Conservation (phyloP, 768 basidiomycete genomes). For the Macrolepiota fuliginosa region DNA sequence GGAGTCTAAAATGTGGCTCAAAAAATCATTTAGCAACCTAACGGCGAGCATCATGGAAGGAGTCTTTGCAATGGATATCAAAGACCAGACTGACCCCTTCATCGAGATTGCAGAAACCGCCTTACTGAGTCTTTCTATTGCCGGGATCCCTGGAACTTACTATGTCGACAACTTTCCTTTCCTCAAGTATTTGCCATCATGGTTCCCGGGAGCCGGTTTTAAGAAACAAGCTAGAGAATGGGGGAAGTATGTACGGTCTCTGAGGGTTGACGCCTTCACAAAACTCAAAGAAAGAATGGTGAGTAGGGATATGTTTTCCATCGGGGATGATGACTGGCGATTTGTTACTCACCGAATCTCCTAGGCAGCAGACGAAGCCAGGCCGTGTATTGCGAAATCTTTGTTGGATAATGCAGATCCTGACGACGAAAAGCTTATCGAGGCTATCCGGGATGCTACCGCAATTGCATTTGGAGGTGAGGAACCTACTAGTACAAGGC, state of each 20-base stretch:
- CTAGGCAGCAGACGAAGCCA: not conserved
- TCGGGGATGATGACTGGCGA: not conserved
- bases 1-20: not conserved
- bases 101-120: conserved; percentile 25
- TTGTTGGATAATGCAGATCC: not conserved
- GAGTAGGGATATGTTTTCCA: too few species aligned
- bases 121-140: conserved; percentile 23
- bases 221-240: conserved; percentile 10
- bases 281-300: conserved; percentile 19
- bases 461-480: conserved; percentile 9
- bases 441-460: not conserved
- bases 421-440: not conserved
- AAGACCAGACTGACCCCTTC: conserved; percentile 22
- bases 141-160: conserved; percentile 27
- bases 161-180: conserved; percentile 28
- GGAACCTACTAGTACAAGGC: not conserved
- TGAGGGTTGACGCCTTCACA: conserved; percentile 17
- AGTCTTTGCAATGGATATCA: conserved; percentile 45
- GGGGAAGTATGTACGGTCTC: conserved; percentile 14
- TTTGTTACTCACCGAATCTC: not conserved
- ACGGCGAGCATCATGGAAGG: conserved; percentile 20
- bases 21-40: not conserved
- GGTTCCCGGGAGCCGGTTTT: conserved; percentile 24
- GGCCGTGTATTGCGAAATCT: not conserved
- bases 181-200: conserved; percentile 23